Conservation (phyloP, 2,329 filamentous ascomycete species). For the Phialophora chinensis region DNA sequence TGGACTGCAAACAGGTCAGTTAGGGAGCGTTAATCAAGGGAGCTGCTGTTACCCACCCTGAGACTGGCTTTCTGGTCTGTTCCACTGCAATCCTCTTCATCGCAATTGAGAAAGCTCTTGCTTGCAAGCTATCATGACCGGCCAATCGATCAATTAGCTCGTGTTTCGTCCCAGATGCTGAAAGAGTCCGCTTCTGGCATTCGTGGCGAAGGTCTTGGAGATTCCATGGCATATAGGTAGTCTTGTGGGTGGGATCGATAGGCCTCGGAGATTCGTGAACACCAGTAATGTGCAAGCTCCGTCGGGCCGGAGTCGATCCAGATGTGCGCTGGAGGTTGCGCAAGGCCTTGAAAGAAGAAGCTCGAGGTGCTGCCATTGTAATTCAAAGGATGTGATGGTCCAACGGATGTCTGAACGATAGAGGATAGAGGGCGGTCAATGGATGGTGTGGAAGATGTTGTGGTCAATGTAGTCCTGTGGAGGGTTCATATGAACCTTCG, state of each 20-base stretch:
- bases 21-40: too few relatives aligned
- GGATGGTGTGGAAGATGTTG: constrained; percentile 38
- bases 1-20: constrained; percentile 32
- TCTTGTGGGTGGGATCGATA: constrained; percentile 57
- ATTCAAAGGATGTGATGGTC: neutral
- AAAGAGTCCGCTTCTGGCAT: constrained; percentile 57
- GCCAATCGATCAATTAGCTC: constrained; percentile 61
- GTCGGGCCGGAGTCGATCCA: constrained; percentile 48
- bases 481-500: constrained; percentile 35
- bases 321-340: constrained; percentile 47
- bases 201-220: constrained; percentile 59
- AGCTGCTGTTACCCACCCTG: constrained; percentile 44
- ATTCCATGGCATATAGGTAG: constrained; percentile 58
- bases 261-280: constrained; percentile 61
- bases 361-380: constrained; percentile 53
- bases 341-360: constrained; percentile 53
- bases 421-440: constrained; percentile 26
- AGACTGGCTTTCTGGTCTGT: constrained; percentile 45
- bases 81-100: constrained; percentile 54
- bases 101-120: constrained; percentile 62
- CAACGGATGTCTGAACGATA: neutral
- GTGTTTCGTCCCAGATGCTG: constrained; percentile 54
- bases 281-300: constrained; percentile 66
- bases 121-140: constrained; percentile 59
- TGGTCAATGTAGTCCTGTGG: constrained; percentile 41